phyloP scores from a whole-genome alignment of 257 asterid species.

The Penstemon barbatus region DNA sequence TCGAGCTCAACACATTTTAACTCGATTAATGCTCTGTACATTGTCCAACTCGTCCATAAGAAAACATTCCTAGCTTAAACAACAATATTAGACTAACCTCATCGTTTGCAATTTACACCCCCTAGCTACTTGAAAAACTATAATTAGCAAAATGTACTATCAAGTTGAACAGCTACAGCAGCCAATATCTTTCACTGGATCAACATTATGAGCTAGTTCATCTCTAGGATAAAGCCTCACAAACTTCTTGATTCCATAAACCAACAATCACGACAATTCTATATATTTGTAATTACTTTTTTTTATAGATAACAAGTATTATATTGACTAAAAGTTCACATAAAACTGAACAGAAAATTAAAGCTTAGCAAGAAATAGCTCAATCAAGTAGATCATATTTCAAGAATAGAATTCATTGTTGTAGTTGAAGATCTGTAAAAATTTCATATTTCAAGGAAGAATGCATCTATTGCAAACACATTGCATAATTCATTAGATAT shows the following conservation, averaged over 20 bases:
- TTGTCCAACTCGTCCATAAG: too few species aligned
- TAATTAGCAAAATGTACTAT: not conserved
- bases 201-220: not conserved
- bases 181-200: too few species aligned
- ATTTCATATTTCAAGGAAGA: constrained; percentile 75
- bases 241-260: not conserved
- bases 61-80: too few species aligned
- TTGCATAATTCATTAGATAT: not conserved
- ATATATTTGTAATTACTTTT: too few species aligned
- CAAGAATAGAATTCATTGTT: constrained; percentile 12
- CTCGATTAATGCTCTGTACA: too few species aligned
- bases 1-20: too few species aligned
- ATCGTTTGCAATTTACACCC: too few species aligned
- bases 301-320: not conserved
- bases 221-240: not conserved
- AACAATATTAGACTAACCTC: too few species aligned
- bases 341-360: not conserved
- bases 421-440: constrained; percentile 15
- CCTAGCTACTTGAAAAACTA: too few species aligned
- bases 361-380: not conserved
- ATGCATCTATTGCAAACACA: constrained; percentile 55
- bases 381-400: constrained; percentile 8
- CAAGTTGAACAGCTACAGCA: constrained; percentile 7
- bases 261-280: not conserved
- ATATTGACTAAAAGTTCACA: constrained; percentile 6